Conservation (phyloP, 1,139 yeast genomes). For the Meyerozyma athensensis region DNA sequence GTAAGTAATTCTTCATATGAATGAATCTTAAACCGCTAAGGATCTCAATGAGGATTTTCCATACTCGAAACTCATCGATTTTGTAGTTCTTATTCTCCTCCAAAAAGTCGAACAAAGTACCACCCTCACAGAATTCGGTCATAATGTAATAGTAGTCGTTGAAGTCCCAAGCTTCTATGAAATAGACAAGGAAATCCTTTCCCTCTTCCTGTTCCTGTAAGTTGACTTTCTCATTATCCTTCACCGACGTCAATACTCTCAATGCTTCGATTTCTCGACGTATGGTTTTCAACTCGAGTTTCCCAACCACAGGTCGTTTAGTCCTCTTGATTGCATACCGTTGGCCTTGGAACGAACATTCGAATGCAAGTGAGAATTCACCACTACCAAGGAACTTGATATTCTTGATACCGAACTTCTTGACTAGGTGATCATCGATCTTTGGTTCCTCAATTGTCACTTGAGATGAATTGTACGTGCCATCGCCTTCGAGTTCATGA, state of each 20-base stretch:
- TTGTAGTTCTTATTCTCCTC: slow-evolving; percentile 68
- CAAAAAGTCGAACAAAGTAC: slow-evolving; percentile 76
- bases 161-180: slow-evolving; percentile 84
- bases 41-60: slow-evolving; percentile 90
- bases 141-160: slow-evolving; percentile 75
- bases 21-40: slow-evolving; percentile 75
- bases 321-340: slow-evolving; percentile 86
- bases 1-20: slow-evolving; percentile 72
- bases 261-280: slow-evolving; percentile 42
- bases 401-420: slow-evolving; percentile 16
- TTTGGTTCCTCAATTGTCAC: slow-evolving; percentile 10
- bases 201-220: slow-evolving; percentile 64
- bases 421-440: slow-evolving; percentile 15
- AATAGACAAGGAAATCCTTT: slow-evolving; percentile 71
- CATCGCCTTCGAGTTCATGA: slow-evolving; percentile 1
- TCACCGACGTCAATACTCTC: slow-evolving; percentile 37
- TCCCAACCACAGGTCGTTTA: slow-evolving; percentile 47
- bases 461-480: slow-evolving; percentile 10
- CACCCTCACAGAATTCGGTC: slow-evolving; percentile 96
- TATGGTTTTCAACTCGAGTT: slow-evolving; percentile 33
- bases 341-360: slow-evolving; percentile 59
- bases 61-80: slow-evolving; percentile 94
- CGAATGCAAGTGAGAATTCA: slow-evolving; percentile 84
- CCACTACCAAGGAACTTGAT: slow-evolving; percentile 58
- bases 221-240: slow-evolving; percentile 32